A percentile compares a stretch with the other conserved stretches of the same genome.
These are phyloP conservation scores for Cinchona pubescens DNA, from an alignment of 257 asterid species.

Conservation along the genomic window DNA sequence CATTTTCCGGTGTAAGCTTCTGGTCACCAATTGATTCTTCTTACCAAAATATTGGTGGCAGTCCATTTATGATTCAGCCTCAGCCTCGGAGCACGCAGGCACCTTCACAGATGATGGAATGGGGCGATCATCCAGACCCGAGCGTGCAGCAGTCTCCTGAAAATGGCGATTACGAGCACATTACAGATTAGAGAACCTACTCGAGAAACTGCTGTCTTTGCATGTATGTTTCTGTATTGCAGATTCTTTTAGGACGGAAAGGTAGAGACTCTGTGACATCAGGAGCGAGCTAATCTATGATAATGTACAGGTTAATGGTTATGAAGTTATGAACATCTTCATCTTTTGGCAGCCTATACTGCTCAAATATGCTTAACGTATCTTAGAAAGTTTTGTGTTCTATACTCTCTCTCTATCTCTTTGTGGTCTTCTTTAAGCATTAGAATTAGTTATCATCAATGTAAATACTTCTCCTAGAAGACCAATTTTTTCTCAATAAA, in stretches of 20 bases:
- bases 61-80: constrained; percentile 37
- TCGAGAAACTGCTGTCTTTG: constrained; percentile 9
- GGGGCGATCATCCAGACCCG: constrained; percentile 37
- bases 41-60: constrained; percentile 43
- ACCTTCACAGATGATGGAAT: constrained; percentile 36
- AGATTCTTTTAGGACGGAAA: constrained; percentile 18
- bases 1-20: constrained; percentile 37
- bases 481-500: no score
- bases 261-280: constrained; percentile 20
- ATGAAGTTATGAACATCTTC: constrained; percentile 20
- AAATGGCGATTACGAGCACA: constrained; percentile 44
- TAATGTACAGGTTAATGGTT: constrained; percentile 33
- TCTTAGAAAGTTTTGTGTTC: not conserved
- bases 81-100: constrained; percentile 35
- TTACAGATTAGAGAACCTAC: constrained; percentile 25
- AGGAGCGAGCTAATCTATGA: constrained; percentile 7
- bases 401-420: not conserved
- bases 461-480: no score
- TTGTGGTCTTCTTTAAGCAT: not conserved
- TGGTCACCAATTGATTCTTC: constrained; percentile 39
- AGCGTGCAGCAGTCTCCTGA: constrained; percentile 46
- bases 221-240: constrained; percentile 19
- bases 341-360: constrained; percentile 7
- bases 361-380: not conserved
- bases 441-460: not conserved